These are phyloP conservation scores for Calocybe indica DNA, from an alignment of 768 basidiomycete genomes.

Conservation along the genomic window DNA sequence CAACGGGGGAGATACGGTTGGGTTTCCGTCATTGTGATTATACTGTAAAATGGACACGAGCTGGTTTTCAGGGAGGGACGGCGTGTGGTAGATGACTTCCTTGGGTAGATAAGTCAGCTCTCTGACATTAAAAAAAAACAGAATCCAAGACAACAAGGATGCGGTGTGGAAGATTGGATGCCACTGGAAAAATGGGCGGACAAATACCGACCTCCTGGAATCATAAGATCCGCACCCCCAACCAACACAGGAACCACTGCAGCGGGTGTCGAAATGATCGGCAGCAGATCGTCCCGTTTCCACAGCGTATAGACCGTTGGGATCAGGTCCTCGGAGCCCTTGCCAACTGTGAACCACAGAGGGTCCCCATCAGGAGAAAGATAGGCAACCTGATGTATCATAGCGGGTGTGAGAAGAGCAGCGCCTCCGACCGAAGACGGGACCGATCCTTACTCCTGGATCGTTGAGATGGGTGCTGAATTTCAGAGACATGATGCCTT, in stretches of 20 bases:
- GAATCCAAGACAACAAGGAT: neutral
- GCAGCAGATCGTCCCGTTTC: slow-evolving; percentile 66
- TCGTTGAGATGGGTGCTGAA: slow-evolving; percentile 61
- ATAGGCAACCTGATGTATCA: slow-evolving; percentile 50
- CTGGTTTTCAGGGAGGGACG: slow-evolving; percentile 35
- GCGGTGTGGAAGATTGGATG: neutral
- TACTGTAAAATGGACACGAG: slow-evolving; percentile 62
- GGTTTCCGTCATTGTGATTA: slow-evolving; percentile 22
- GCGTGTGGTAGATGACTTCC: slow-evolving; percentile 55
- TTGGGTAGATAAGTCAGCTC: slow-evolving; percentile 19
- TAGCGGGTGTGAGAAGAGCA: neutral
- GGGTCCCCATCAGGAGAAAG: slow-evolving; percentile 62
- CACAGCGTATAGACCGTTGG: slow-evolving; percentile 83
- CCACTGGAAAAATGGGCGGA: neutral
- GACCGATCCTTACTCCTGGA: slow-evolving; percentile 43
- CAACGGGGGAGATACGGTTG: slow-evolving; percentile 50
- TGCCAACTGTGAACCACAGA: slow-evolving; percentile 74
- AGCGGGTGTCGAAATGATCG: slow-evolving; percentile 64
- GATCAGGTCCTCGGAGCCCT: slow-evolving; percentile 58
- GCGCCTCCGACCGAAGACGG: neutral
- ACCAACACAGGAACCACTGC: slow-evolving; percentile 66
- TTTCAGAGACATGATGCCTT: slow-evolving; percentile 63
- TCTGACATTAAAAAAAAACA: neutral
- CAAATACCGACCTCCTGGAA: slow-evolving; percentile 64
- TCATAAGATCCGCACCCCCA: slow-evolving; percentile 86